Base-by-base conservation (phyloP, 2,329 filamentous ascomycete species). In the Aspergillus eucalypticola region DNA sequence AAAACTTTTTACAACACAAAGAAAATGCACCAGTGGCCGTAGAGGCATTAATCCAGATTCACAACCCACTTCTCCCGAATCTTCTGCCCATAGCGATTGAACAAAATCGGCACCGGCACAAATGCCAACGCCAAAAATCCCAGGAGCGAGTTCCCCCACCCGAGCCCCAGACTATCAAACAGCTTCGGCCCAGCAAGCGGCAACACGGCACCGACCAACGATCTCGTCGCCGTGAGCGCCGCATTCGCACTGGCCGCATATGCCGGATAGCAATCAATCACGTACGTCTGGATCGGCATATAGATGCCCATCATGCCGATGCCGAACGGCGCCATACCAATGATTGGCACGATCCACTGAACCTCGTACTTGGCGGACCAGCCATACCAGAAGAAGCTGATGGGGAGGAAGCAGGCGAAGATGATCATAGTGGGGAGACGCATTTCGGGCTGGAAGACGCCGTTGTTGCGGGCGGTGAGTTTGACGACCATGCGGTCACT, bases 321-420 rank as follows among this genome's bases (percentile, higher is more conserved):
- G 0, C 84, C 83, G 17, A 86, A 82, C 3, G 86, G 76, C 0
- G 78, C 76, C 2, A 84, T 83, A 1, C 86, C 86, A 38, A 88
- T 77, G 60, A 88, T 86, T 0, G 85, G 85, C 5, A 86, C 76
- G 48, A 88, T 84, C 84, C 84, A 88, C 66, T 85, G 83, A 0
- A 78, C 73, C 1, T 77, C 68, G 32, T 79, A 75, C 52, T 87
- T 76, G 0, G 84, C 84, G 2, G 79, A 76, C 84, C 85, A 87
- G 32, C 85, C 85, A 66, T 86, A 87, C 73, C 82, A 81, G 63
- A 86, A 82, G 0, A 88, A 75, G 8, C 83, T 81, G 17, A 81
- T 68, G 0, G 86, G 84, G 1, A 87, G 79, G 38, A 85, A 75
- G 2, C 85, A 66, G 0, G 80, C 78, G 1, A 83, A 83, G 11